A percentile compares a stretch with the other conserved stretches of the same genome.
Evolutionary conservation across 441 rosid species (phyloP).

Genomic region (Populus hybrid): DNA sequence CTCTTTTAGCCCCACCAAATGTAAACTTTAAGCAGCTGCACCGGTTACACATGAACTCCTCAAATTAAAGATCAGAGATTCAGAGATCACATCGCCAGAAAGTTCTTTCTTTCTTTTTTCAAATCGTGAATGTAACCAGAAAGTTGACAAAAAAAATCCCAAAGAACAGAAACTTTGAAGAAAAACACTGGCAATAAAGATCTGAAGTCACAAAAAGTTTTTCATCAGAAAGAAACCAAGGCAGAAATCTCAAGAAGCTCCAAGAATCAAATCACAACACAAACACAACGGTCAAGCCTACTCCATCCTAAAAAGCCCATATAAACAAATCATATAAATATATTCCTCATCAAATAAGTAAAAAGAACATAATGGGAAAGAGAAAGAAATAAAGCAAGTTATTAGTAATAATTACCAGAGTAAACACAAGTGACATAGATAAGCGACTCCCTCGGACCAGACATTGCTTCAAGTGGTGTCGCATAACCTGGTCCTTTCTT

Average conservation of each 20-base stretch:
- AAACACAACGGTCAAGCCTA: not conserved
- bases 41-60: not conserved
- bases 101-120: not conserved
- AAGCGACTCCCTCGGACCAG: constrained; percentile 72
- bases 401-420: constrained; percentile 37
- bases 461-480: constrained; percentile 76
- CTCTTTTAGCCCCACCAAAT: not conserved
- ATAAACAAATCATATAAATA: too few relatives aligned
- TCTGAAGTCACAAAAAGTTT: not conserved
- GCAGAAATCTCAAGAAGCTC: not conserved
- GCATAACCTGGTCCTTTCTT: constrained; percentile 78
- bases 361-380: not conserved
- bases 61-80: not conserved
- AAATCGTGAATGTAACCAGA: not conserved
- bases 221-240: not conserved
- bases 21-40: not conserved
- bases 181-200: not conserved
- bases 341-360: not conserved
- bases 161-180: not conserved
- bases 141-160: not conserved
- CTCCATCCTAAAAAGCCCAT: not conserved
- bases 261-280: not conserved
- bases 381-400: not conserved
- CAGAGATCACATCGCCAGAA: not conserved
- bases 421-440: constrained; percentile 82